Base-by-base conservation (phyloP, 2,329 filamentous ascomycete species). In the Xylaria sp. region DNA sequence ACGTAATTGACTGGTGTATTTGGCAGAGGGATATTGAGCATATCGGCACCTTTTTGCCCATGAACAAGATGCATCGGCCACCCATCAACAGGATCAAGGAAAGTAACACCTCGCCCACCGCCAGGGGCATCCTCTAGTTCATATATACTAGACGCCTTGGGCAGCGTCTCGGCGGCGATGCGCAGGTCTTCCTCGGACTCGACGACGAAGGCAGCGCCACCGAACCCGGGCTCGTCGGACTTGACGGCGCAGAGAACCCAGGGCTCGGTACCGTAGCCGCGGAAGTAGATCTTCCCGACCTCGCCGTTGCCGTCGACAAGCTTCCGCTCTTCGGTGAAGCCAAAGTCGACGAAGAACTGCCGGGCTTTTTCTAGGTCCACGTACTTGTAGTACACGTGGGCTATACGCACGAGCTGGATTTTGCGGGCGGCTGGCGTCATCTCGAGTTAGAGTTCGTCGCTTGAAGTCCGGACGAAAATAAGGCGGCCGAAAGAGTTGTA, bases 191-290 rank as follows among this genome's bases (percentile, higher is more conserved):
- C 84, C 72, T 84, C 81, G 5, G 81, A 83, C 69, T 86, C 85
- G 5, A 90, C 89, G 42, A 84, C 85, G 69, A 88, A 90, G 1
- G 83, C 86, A 0, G 84, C 83, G 1, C 89, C 89, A 5, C 84
- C 82, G 73, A 90, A 91, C 64, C 82, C 79, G 66, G 85, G 79
- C 74, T 82, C 78, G 57, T 78, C 74, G 1, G 85, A 82, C 58
- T 81, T 79, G 67, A 82, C 81, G 56, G 87, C 83, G 70, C 86
- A 88, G 53, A 90, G 82, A 2, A 89, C 80, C 75, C 88, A 90
- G 12, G 87, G 87, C 71, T 90, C 88, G 6, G 78, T 79, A 14
- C 89, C 88, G 73, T 89, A 90, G 19, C 89, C 89, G 48, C 86
- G 84, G 76, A 85, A 89, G 80, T 86, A 91, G 36, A 86, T 85